These are phyloP conservation scores for Wilcoxina mikolae DNA, from an alignment of 495 filamentous ascomycete genomes.

Conservation along the genomic window DNA sequence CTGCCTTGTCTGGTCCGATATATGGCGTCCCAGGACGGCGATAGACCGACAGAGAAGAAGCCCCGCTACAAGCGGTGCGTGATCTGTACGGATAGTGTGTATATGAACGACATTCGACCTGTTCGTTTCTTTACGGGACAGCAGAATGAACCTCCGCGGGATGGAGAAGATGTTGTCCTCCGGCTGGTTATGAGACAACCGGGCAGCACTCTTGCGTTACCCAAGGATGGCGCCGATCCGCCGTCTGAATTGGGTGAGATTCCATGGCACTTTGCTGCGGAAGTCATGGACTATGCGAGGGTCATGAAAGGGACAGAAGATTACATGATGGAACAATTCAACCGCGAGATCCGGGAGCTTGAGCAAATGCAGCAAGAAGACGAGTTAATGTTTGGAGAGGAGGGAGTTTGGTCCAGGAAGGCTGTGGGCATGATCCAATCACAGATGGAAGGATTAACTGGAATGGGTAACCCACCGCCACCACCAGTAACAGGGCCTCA, in stretches of 20 bases:
- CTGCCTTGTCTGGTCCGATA: constrained; percentile 86
- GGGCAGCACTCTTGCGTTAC: constrained; percentile 71
- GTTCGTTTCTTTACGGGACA: constrained; percentile 87
- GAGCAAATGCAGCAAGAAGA: constrained; percentile 68
- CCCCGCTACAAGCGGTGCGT: constrained; percentile 89
- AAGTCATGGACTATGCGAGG: constrained; percentile 85
- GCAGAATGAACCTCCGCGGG: constrained; percentile 59
- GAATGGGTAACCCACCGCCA: constrained; percentile 55
- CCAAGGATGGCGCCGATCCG: constrained; percentile 58
- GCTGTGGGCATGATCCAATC: constrained; percentile 33
- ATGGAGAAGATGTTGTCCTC: constrained; percentile 79
- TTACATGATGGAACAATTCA: constrained; percentile 70
- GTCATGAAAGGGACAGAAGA: constrained; percentile 88
- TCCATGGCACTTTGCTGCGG: constrained; percentile 87
- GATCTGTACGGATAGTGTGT: constrained; percentile 84
- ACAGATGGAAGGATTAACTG: constrained; percentile 31
- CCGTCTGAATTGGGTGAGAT: constrained; percentile 54
- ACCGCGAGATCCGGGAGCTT: constrained; percentile 60
- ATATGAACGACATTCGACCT: constrained; percentile 72
- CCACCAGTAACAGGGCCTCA: not conserved
- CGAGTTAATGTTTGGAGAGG: constrained; percentile 84
- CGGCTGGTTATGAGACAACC: constrained; percentile 64
- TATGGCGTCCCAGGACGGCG: constrained; percentile 73
- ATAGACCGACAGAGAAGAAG: constrained; percentile 47
- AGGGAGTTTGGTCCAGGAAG: constrained; percentile 78